Evolutionary conservation across 2,329 filamentous ascomycete species (phyloP), one percentile per base, ranked within the genome.

Genomic region (Aphanocladium album): DNA sequence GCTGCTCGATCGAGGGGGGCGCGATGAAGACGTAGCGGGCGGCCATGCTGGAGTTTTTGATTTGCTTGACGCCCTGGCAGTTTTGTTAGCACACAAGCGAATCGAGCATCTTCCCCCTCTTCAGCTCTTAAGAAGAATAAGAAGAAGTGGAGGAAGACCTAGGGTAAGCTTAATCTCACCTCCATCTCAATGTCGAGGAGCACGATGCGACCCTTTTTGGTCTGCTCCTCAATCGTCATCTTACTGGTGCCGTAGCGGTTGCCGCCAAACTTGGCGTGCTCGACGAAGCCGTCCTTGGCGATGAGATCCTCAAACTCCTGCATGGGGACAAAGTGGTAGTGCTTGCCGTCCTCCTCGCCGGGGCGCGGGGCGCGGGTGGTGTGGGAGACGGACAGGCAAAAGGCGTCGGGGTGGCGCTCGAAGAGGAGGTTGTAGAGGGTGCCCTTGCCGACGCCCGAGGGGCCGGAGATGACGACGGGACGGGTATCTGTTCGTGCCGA

Each of bases 101-200:
- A n/a, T n/a, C n/a, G n/a, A n/a, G n/a, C 12, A 46, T 16, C 5
- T 23, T 17, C 25, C 5, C 5, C 14, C 47, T 11, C 25, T 25
- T 21, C 4, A 6, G 16, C 17, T 5, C 50, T 14, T 30, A 33
- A 23, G 21, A 51, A n/a, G 17, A 35, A 51, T 7, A 35, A 33
- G 27, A n/a, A 65, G 17, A 27, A 16, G 11, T 16, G 3, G 21
- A 23, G 19, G 21, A 27, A 41, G 16, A n/a, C 16, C 51, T 27
- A 6, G 5, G 6, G 17, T n/a, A 12, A 1, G 6, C 14, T 23
- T n/a, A 19, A 17, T 68, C 77, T 37, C 72, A 89, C 87, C 84
- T 96, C 92, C 91, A 97, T 96, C 81, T 97, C 93, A 71, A 97
- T 98, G 73, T 98, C 93, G 67, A 97, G 79, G 52, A 97, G 86